Base-by-base conservation (phyloP, 352 stramenopile genomes). In the Phytophthora vignae region DNA sequence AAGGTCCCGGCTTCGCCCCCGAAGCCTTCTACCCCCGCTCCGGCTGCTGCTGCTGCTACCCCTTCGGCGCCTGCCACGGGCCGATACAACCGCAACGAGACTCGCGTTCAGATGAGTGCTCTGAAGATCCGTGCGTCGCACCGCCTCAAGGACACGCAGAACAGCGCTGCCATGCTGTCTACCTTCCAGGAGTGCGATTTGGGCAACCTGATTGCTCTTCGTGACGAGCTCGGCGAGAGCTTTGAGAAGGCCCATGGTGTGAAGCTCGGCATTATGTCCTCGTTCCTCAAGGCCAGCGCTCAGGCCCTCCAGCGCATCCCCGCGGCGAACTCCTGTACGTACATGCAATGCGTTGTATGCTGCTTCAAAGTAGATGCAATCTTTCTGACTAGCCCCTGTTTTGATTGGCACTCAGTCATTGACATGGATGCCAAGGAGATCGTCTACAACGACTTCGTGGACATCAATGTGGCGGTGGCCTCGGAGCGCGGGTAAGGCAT, bases 181-280 rank as follows among this genome's bases (percentile, higher is more conserved):
- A 99, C 98, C 50, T 99, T 99, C 88, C 98, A 99, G 80, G 98
- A 99, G 82, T 97, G 91, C 62, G 98, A 99, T 77, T 94, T 99
- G 84, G 88, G 92, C 50, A 96, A 96, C 60, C 85, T 99, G n/a
- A 97, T 99, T 66, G 95, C 95, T 70, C 74, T 98, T 42, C 89
- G 95, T 57, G 92, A 97, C 22, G 91, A 96, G 54, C 84, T 98
- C 31, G 95, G 96, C 62, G 89, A 96, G 10, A 90, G 90, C 48
- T 99, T 99, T 69, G 87, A 97, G 77, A 98, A 99, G 75, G 95
- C 92, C 46, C 96, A 99, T 85, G 98, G 97, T 54, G 94, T 99
- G 68, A 98, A 99, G 82, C 86, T 99, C 22, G 98, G 98, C 31
- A 99, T 99, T 86, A 99, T 99, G 96, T 98, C 86, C 38, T 96